Evolutionary conservation across 352 stramenopile genomes (phyloP), one percentile per base, ranked within the genome.

Genomic region (Globisporangium lucens): DNA sequence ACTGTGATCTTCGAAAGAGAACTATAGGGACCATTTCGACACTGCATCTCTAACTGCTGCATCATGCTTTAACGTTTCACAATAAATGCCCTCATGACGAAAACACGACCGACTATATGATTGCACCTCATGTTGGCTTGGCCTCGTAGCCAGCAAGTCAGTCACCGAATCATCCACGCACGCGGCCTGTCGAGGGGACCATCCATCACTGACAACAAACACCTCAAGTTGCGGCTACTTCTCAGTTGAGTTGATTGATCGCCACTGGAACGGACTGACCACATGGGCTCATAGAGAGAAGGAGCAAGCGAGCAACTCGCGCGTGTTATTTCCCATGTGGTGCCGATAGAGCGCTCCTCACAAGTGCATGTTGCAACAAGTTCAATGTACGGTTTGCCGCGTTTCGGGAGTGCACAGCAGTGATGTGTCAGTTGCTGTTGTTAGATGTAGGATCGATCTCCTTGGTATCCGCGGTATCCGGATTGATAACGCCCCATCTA

Each of bases 161-260:
- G 43, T 51, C 17, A 24, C 17, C 43, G 43, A n/a, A 49, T n/a
- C 15, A 51, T 24, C 43, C 43, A 51, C 17, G 17, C 9, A 51
- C 15, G 17, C 38, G 8, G 43, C 43, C 43, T 51, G 43, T 51
- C 43, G 43, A 51, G 5, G 43, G 43, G 43, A 51, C 43, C 43
- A 51, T 51, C 17, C 43, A 46, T 46, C 43, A n/a, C 41, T n/a
- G 3, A 1, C 6, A 10, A 1, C 6, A 20, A 46, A 6, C 20
- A 4, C 43, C 43, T 51, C 43, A 51, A 22, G 43, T 12, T 51
- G 17, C 17, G 17, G 17, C 17, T 51, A 24, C 17, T n/a, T 51
- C 43, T 51, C 43, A 51, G 43, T 51, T 51, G 43, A 24, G 30
- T 51, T 51, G 43, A 51, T 51, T n/a, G 43, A 51, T 51, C 43